These are phyloP conservation scores for Rhinocladiella similis DNA, from an alignment of 2,329 filamentous ascomycete species.

Conservation along the genomic window DNA sequence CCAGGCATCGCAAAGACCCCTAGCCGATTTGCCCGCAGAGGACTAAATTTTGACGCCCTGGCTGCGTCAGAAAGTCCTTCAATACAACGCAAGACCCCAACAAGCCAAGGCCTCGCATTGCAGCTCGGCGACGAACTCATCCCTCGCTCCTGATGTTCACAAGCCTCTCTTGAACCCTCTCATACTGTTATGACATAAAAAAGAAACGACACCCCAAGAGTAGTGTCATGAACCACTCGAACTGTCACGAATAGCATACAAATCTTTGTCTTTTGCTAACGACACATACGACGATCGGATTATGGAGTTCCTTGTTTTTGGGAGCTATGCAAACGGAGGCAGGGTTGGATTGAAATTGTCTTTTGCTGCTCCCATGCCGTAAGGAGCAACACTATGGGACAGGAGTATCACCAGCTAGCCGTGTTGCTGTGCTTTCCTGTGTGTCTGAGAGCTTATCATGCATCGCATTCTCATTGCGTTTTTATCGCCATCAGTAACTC, in stretches of 20 bases:
- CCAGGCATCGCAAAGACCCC: slow-evolving; percentile 68
- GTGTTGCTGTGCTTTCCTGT: not conserved
- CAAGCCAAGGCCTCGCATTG: slow-evolving; percentile 55
- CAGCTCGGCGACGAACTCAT: slow-evolving; percentile 65
- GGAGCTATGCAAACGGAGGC: not conserved
- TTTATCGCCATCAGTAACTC: not conserved
- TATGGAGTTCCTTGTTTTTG: slow-evolving; percentile 7
- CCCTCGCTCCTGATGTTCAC: slow-evolving; percentile 20
- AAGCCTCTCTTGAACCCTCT: not conserved
- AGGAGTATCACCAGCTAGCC: not conserved
- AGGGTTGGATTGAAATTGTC: not conserved
- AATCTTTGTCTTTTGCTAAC: slow-evolving; percentile 12
- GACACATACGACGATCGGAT: slow-evolving; percentile 11
- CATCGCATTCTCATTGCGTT: not conserved
- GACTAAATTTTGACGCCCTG: slow-evolving; percentile 81
- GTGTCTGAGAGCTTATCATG: slow-evolving; percentile 3
- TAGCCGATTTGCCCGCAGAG: slow-evolving; percentile 68
- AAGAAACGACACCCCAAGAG: slow-evolving; percentile 11
- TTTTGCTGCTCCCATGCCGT: not conserved
- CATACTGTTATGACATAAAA: slow-evolving; percentile 14
- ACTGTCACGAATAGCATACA: slow-evolving; percentile 26
- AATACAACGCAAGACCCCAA: slow-evolving; percentile 22
- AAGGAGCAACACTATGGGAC: not conserved
- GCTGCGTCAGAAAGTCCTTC: slow-evolving; percentile 46
- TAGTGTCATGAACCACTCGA: slow-evolving; percentile 21